phyloP scores from a whole-genome alignment of 1,284 basidiomycete genomes.

The Cutaneotrichosporon curvatum region DNA sequence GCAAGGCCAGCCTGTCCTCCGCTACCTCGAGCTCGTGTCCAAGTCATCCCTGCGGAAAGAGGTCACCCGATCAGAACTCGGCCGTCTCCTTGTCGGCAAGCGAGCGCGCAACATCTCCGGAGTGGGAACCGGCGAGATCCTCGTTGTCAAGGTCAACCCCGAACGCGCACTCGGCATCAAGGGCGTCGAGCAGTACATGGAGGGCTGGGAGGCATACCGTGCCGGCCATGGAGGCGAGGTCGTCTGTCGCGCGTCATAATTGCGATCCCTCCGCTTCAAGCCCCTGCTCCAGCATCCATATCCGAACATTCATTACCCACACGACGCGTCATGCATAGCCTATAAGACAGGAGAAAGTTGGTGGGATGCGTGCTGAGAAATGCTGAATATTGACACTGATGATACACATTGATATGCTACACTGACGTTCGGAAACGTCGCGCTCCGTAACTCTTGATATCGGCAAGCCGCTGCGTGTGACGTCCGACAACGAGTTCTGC shows the following conservation, averaged over 20 bases:
- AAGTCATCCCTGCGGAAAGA: conserved; percentile 36
- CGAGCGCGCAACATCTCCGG: conserved; percentile 41
- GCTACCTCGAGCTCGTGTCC: conserved; percentile 35
- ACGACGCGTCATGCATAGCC: conserved; percentile 10
- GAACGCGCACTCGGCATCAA: conserved; percentile 17
- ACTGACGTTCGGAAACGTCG: background rate
- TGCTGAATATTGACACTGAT: background rate
- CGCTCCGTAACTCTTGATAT: conserved; percentile 8
- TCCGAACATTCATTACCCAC: conserved; percentile 18
- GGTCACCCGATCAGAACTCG: conserved; percentile 36
- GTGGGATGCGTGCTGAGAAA: background rate
- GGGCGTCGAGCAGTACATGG: conserved; percentile 33
- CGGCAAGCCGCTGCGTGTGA: conserved; percentile 17
- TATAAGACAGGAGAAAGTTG: background rate
- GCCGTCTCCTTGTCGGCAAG: conserved; percentile 37
- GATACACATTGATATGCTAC: background rate
- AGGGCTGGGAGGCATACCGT: conserved; percentile 47
- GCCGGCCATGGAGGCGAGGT: conserved; percentile 45
- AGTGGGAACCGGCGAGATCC: conserved; percentile 42
- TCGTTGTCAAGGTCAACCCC: conserved; percentile 34
- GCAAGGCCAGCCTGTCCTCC: conserved; percentile 41
- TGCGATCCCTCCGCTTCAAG: background rate
- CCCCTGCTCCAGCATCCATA: conserved; percentile 16
- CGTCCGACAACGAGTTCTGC: conserved; percentile 8
- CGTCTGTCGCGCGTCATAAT: conserved; percentile 33